Base-by-base conservation (phyloP, 768 basidiomycete species). In the Coprinopsis strossmayeri region DNA sequence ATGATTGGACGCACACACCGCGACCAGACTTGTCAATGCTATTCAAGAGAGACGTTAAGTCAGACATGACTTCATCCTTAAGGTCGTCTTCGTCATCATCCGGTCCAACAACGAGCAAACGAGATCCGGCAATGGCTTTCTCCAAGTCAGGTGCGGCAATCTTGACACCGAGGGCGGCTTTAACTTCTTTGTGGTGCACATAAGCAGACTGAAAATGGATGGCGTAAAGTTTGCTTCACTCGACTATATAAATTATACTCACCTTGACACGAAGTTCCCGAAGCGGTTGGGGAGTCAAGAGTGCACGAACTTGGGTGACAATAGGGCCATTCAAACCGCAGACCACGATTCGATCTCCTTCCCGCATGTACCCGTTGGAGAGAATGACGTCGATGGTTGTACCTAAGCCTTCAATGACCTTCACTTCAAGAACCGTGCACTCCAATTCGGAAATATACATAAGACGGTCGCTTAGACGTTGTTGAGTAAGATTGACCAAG, bases 391-490 rank as follows among this genome's bases (percentile, higher is more conserved):
- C 95, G 58, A 98, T 91, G 0, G 96, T 98, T 24, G 94, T 98
- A 25, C 96, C 96, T 42, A 98, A 74, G 59, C 96, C 96, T 68
- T 99, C 96, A 56, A 98, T 82, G 53, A 97, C 90, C 76, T 99
- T 99, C 64, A 98, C 96, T 66, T 98, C 96, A 50, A 99, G 79
- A 10, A 99, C 91, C 4, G 96, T 99, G 66, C 95, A 97, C 69
- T 97, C 93, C 37, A 98, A 75, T 61, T 96, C 93, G 25, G 92
- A 90, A 51, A 98, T 78, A 69, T 98, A 99, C 96, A 98, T 99
- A 53, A 99, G 76, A 35, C 87, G 80, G 64, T 94, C 90, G 64
- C 87, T 92, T 95, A 98, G 96, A 51, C 96, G 82, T 69, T 96
- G 87, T 65, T 98, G 95, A 13, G 95, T 98, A 46, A 98, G 78